These are phyloP conservation scores for Heracleum sosnowskyi DNA, from an alignment of 129 eudicot genomes.

Conservation along the genomic window DNA sequence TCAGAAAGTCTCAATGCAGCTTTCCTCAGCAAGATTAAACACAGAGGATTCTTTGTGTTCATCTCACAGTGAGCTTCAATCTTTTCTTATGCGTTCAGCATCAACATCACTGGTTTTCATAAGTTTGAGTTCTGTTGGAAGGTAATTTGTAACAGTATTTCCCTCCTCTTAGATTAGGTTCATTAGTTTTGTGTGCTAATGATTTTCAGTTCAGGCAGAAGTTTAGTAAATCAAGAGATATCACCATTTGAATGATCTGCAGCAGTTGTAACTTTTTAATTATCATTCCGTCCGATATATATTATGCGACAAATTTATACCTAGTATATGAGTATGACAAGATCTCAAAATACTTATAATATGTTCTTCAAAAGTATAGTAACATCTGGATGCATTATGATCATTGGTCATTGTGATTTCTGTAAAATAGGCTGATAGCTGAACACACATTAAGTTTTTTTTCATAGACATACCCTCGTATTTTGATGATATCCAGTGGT, in stretches of 20 bases:
- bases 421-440: background rate
- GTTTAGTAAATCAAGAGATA: background rate
- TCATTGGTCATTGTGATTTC: background rate
- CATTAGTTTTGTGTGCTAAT: background rate
- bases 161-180: background rate
- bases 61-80: slow-evolving; percentile 41
- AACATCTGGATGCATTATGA: background rate
- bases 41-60: slow-evolving; percentile 44
- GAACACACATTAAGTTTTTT: background rate
- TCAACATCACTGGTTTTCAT: slow-evolving; percentile 61
- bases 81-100: slow-evolving; percentile 41
- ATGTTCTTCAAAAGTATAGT: background rate
- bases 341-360: background rate
- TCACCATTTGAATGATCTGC: background rate
- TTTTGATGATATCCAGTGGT: background rate
- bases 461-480: background rate
- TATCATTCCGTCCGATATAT: background rate
- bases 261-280: background rate
- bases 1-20: slow-evolving; percentile 39
- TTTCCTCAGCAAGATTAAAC: slow-evolving; percentile 28
- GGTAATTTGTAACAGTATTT: slow-evolving; percentile 30
- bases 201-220: background rate
- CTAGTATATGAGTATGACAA: background rate
- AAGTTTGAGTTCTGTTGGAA: slow-evolving; percentile 85
- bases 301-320: background rate